phyloP scores from a whole-genome alignment of 2,329 filamentous ascomycete species.

The Aureobasidium melanogenum region DNA sequence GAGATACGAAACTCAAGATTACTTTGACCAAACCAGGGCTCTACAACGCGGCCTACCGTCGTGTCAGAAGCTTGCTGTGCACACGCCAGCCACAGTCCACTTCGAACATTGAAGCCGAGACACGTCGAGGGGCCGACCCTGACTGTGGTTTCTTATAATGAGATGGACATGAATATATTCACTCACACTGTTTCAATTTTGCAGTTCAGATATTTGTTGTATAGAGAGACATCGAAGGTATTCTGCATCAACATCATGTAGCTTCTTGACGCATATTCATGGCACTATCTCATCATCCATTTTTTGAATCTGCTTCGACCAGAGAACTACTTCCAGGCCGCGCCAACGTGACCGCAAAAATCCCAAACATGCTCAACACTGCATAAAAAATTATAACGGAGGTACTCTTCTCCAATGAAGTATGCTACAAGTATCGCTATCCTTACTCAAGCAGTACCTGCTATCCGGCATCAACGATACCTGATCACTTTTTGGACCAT shows the following conservation, averaged over 20 bases:
- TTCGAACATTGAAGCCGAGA: not conserved
- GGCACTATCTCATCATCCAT: not conserved
- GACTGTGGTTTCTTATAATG: not conserved
- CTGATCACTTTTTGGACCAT: too few relatives aligned
- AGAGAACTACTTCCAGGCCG: not conserved
- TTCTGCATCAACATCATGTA: not conserved
- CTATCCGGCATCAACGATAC: not conserved
- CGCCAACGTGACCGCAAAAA: too few relatives aligned
- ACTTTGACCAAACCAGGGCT: not conserved
- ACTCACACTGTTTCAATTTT: not conserved
- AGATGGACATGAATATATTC: not conserved
- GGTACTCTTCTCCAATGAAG: too few relatives aligned
- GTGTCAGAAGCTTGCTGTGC: not conserved
- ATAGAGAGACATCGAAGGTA: not conserved
- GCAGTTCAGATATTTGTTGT: not conserved
- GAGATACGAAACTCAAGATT: not conserved
- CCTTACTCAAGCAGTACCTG: not conserved
- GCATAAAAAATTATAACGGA: too few relatives aligned
- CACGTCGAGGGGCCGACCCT: not conserved
- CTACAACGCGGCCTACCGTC: not conserved
- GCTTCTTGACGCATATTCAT: not conserved
- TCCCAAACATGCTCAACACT: too few relatives aligned
- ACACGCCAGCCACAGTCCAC: not conserved
- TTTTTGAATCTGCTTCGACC: not conserved
- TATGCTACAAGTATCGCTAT: too few relatives aligned